Percentiles rank a stretch among this genome's conserved stretches.
Conservation (phyloP, 371 early-diverging fungal species). For the Smittium culicis region DNA sequence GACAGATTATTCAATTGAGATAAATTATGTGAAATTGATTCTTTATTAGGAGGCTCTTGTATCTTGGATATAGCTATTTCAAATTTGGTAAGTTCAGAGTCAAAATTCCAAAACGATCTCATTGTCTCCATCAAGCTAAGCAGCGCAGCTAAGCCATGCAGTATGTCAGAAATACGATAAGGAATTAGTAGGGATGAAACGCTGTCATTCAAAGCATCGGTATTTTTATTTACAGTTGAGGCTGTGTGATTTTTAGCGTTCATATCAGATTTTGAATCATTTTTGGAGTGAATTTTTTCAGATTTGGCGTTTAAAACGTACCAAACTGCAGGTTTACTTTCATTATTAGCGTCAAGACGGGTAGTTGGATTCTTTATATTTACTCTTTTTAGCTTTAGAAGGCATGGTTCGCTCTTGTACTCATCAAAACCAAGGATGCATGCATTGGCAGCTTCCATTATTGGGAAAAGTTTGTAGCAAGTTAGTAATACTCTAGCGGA, state of each 20-base stretch:
- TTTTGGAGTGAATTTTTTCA: background rate
- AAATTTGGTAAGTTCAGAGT: constrained; percentile 1
- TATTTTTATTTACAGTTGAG: background rate
- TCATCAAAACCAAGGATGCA: background rate
- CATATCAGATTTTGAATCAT: background rate
- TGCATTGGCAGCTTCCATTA: constrained; percentile 1
- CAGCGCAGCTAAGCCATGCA: constrained; percentile 6
- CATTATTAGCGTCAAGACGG: background rate
- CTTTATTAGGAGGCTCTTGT: background rate
- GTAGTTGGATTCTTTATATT: background rate
- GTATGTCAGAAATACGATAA: background rate
- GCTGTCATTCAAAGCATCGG: background rate
- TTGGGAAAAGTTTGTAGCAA: background rate
- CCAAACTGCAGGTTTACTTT: background rate
- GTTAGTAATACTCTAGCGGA: background rate
- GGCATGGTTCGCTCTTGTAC: background rate
- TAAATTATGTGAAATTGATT: too few relatives aligned
- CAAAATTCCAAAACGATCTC: background rate
- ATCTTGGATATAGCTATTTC: constrained; percentile 1
- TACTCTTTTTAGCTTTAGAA: background rate
- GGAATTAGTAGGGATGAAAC: background rate
- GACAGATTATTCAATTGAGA: too few relatives aligned
- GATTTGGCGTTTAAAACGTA: background rate
- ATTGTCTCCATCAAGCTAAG: background rate
- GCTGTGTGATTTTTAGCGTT: background rate